Conservation (phyloP, 805 yeast genomes). For the Lipomyces starkeyi region DNA sequence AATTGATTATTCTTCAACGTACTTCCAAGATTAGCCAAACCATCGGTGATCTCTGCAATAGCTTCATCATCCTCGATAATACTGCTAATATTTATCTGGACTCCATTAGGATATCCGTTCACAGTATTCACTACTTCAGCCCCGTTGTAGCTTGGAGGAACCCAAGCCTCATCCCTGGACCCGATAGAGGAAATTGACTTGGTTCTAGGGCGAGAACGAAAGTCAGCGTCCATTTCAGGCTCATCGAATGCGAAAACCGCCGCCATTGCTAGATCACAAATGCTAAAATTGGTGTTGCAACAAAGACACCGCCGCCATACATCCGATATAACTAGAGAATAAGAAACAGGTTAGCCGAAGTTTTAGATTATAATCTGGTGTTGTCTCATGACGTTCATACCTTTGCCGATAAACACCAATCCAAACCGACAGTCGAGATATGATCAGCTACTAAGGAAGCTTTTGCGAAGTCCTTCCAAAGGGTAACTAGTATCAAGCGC, state of each 20-base stretch:
- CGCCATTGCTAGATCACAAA: conserved; percentile 32
- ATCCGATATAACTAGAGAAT: background rate
- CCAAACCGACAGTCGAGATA: too few relatives aligned
- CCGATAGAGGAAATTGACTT: conserved; percentile 31
- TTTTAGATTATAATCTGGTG: too few relatives aligned
- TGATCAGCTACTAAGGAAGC: too few relatives aligned
- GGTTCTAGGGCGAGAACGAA: conserved; percentile 14
- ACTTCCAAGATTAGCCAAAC: conserved; percentile 18
- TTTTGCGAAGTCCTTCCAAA: too few relatives aligned
- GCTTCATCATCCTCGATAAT: conserved; percentile 24
- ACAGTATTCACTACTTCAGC: conserved; percentile 3
- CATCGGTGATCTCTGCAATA: conserved; percentile 4
- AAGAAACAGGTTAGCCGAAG: background rate
- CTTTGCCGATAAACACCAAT: background rate
- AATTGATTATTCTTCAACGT: conserved; percentile 25
- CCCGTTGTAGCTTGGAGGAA: conserved; percentile 7
- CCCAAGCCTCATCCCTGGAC: conserved; percentile 28
- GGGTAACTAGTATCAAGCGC: too few relatives aligned
- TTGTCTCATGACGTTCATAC: background rate
- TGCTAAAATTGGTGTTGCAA: background rate
- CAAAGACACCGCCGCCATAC: background rate
- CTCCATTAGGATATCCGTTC: conserved; percentile 2
- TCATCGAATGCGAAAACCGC: conserved; percentile 43
- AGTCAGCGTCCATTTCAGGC: conserved; percentile 32
- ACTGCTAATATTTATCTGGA: conserved; percentile 3